Conservation (phyloP, 768 basidiomycete species). For the Filobasidium floriforme region DNA sequence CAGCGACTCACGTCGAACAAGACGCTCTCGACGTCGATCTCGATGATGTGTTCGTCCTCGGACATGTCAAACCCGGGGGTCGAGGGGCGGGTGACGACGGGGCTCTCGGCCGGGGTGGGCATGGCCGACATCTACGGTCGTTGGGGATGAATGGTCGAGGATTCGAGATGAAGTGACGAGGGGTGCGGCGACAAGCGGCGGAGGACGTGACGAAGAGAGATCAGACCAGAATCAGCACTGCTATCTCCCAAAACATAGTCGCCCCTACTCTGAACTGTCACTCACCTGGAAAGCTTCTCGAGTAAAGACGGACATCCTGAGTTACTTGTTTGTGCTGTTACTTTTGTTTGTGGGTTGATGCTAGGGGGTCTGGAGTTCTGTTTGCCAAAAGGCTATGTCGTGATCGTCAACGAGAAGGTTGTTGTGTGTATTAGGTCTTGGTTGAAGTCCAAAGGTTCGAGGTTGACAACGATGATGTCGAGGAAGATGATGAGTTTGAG, state of each 20-base stretch:
- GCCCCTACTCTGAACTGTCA: background rate
- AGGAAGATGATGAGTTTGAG: too few relatives aligned
- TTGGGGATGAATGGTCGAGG: too few relatives aligned
- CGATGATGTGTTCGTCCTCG: constrained; percentile 38
- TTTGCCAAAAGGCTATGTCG: too few relatives aligned
- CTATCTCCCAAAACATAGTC: too few relatives aligned
- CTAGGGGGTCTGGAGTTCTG: too few relatives aligned
- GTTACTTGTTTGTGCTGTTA: background rate
- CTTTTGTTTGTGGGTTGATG: background rate
- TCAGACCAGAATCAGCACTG: too few relatives aligned
- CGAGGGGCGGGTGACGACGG: constrained; percentile 26
- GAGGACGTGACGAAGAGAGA: background rate
- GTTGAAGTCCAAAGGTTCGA: too few relatives aligned
- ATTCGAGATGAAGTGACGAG: background rate
- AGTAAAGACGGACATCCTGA: constrained; percentile 43
- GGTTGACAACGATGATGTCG: too few relatives aligned
- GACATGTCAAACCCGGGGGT: constrained; percentile 19
- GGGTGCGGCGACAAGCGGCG: background rate
- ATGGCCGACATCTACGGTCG: constrained; percentile 22
- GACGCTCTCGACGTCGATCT: constrained; percentile 29
- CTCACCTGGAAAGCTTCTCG: constrained; percentile 39
- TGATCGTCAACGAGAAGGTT: too few relatives aligned
- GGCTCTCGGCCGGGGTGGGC: constrained; percentile 24
- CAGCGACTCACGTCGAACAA: constrained; percentile 18
- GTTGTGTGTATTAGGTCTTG: too few relatives aligned